Percentiles rank a stretch among this genome's conserved stretches.
These are phyloP conservation scores for Boletus pseudo-olivaceus DNA, from an alignment of 768 basidiomycete genomes.

Conservation along the genomic window DNA sequence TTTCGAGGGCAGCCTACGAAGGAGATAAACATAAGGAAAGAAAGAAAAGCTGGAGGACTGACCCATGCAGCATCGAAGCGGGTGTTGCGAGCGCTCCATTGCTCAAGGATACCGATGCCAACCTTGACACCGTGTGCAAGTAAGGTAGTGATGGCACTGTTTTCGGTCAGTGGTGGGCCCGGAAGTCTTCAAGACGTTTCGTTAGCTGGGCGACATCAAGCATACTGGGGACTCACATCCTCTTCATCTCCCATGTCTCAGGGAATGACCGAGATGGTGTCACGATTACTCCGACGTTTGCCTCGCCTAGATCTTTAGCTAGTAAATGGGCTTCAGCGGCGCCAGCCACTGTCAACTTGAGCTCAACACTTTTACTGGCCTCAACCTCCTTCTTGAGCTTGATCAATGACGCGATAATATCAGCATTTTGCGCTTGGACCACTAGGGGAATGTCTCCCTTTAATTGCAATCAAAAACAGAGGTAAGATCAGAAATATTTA, in stretches of 20 bases:
- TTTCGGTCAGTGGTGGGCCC: slow-evolving; percentile 32
- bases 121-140: slow-evolving; percentile 68
- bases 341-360: slow-evolving; percentile 62
- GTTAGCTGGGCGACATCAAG: slow-evolving; percentile 3
- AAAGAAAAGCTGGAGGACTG: slow-evolving; percentile 28
- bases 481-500: neutral
- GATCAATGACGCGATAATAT: slow-evolving; percentile 77
- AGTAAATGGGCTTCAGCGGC: slow-evolving; percentile 70
- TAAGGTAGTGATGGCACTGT: slow-evolving; percentile 58
- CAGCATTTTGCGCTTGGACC: slow-evolving; percentile 70
- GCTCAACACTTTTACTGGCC: slow-evolving; percentile 34
- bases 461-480: neutral
- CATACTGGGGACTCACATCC: slow-evolving; percentile 22
- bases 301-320: slow-evolving; percentile 65
- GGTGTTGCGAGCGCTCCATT: slow-evolving; percentile 72
- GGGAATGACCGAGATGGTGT: slow-evolving; percentile 72
- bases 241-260: slow-evolving; percentile 57
- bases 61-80: slow-evolving; percentile 85
- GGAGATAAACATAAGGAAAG: slow-evolving; percentile 11
- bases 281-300: slow-evolving; percentile 69
- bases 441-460: slow-evolving; percentile 75
- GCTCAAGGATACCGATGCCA: slow-evolving; percentile 61
- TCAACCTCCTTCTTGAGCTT: slow-evolving; percentile 65
- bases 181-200: slow-evolving; percentile 22
- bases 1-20: slow-evolving; percentile 39